Evolutionary conservation across 345 rosid species (phyloP).

Genomic region (Pistacia atlantica): DNA sequence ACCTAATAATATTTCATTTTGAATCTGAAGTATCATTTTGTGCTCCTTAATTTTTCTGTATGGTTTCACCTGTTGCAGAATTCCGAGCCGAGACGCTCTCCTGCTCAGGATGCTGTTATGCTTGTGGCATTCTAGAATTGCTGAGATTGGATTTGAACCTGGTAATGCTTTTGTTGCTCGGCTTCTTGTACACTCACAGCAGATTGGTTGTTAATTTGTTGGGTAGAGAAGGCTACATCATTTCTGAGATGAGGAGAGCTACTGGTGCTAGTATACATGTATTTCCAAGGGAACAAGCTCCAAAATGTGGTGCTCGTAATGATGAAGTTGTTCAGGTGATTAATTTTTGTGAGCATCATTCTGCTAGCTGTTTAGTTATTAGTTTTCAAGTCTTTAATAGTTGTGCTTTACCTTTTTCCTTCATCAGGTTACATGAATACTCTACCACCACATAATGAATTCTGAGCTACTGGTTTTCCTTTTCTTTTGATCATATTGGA

Average conservation of each 20-base stretch:
- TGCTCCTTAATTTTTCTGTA: background rate
- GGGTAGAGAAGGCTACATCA: slow-evolving; percentile 71
- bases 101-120: slow-evolving; percentile 78
- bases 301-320: slow-evolving; percentile 50
- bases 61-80: slow-evolving; percentile 47
- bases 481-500: background rate
- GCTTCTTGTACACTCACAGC: slow-evolving; percentile 68
- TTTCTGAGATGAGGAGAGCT: slow-evolving; percentile 73
- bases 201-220: slow-evolving; percentile 51
- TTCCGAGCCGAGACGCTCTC: slow-evolving; percentile 64
- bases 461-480: no score
- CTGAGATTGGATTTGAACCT: slow-evolving; percentile 78
- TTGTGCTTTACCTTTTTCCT: background rate
- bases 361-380: background rate
- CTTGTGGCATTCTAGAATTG: slow-evolving; percentile 64
- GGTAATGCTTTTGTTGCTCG: slow-evolving; percentile 65
- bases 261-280: slow-evolving; percentile 72
- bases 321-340: slow-evolving; percentile 80
- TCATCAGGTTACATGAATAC: background rate
- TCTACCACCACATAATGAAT: no score
- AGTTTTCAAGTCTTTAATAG: background rate
- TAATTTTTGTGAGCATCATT: background rate
- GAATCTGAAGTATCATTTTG: background rate
- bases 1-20: background rate
- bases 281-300: slow-evolving; percentile 61